Base-by-base conservation (phyloP, 805 yeast species). In the Pichia kluyveri region DNA sequence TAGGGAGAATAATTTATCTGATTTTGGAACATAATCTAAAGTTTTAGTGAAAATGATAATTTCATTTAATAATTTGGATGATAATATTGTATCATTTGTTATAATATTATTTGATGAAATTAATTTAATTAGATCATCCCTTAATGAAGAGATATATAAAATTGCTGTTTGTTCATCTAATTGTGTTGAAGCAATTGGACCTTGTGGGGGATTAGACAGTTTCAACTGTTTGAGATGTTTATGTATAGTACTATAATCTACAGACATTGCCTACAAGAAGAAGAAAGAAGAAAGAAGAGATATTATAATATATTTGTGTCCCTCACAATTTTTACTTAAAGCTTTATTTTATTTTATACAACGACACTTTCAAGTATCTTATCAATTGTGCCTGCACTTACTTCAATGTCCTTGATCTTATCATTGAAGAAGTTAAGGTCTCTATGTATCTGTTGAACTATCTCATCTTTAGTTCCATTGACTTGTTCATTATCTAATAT, bases 401-500 rank as follows among this genome's bases (percentile, higher is more conserved):
- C 26, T 23, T 23, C 26, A 30, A 30, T 30, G 14, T 30, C 32
- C 14, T 30, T 30, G 3, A 30, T 10, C 32, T 79, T 80, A n/a
- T 74, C 83, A 50, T 80, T 61, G 60, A 83, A 82, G 56, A 74
- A 82, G 56, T 77, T 82, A 10, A 82, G 70, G 61, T 84, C 90
- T 43, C 71, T 70, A 59, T 80, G 64, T 38, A 45, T 46, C 12
- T 46, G 50, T 8, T 12, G 6, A 26, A 38, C 39, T 3, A 45
- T 40, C 27, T 27, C 17, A 18, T 12, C 17, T 54, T 80, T 66
- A 26, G 71, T 70, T 43, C 76, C 77, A 57, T 80, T 77, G 70
- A 67, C 40, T 72, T 70, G 51, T 77, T 81, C 45, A 70, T 69
- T 50, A 77, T 68, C 44, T 66, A 69, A 3, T 1, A 77, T 65